Percentiles rank a stretch among this genome's conserved stretches.
These are phyloP conservation scores for Lepidium campestre DNA, from an alignment of 441 rosid genomes.

Conservation along the genomic window DNA sequence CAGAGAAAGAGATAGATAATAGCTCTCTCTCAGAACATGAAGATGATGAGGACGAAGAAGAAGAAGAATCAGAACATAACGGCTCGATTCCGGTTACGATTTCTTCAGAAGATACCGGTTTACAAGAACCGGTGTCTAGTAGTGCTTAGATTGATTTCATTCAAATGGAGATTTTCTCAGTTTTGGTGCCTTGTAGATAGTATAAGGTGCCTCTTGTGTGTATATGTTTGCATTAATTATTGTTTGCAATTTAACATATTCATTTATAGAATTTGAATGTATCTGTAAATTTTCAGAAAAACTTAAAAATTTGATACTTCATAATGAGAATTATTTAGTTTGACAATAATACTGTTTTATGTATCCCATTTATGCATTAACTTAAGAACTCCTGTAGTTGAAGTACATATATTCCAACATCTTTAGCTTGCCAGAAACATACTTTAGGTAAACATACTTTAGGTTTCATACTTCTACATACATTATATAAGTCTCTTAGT, in stretches of 20 bases:
- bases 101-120: conserved; percentile 9
- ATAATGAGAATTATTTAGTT: too few relatives aligned
- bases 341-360: too few relatives aligned
- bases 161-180: not conserved
- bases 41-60: conserved; percentile 11
- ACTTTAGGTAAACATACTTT: too few relatives aligned
- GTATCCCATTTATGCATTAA: not conserved
- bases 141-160: conserved; percentile 15
- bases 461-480: not conserved
- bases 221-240: conserved; percentile 14
- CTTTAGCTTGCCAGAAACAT: not conserved
- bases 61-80: conserved; percentile 3
- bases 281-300: not conserved
- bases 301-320: not conserved
- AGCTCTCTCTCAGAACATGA: conserved; percentile 63
- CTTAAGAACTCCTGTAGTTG: not conserved
- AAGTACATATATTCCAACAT: not conserved
- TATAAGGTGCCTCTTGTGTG: not conserved
- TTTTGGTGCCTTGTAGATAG: not conserved
- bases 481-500: not conserved
- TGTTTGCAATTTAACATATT: conserved; percentile 3
- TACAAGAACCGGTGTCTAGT: conserved; percentile 21
- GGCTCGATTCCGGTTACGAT: not conserved
- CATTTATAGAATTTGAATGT: not conserved
- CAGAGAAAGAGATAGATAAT: conserved; percentile 61